Conservation (phyloP, 1,284 basidiomycete species). For the Trichosporon sp. region DNA sequence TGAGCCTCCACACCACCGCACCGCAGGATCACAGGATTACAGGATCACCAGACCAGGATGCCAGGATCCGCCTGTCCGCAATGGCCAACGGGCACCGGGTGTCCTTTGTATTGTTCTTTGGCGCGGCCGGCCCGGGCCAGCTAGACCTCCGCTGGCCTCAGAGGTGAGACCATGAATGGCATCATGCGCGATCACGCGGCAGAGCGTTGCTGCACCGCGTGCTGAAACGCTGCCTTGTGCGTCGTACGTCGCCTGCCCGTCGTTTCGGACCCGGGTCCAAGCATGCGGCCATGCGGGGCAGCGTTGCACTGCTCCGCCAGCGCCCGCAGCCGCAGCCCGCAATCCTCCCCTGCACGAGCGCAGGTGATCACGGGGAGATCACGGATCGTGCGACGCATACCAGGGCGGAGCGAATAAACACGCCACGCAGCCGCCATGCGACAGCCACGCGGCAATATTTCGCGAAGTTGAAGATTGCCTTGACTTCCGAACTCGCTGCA, state of each 20-base stretch:
- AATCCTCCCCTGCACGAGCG: too few relatives aligned
- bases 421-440: background rate
- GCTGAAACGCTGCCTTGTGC: background rate
- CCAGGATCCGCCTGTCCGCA: too few relatives aligned
- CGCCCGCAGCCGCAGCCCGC: background rate
- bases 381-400: background rate
- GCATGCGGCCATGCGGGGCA: background rate
- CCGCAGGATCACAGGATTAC: background rate
- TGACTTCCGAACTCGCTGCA: background rate
- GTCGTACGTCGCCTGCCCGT: background rate
- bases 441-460: background rate
- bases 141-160: too few relatives aligned
- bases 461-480: background rate
- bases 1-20: background rate
- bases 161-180: background rate
- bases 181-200: background rate
- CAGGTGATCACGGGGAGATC: background rate
- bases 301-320: too few relatives aligned
- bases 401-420: background rate
- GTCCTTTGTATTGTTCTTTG: background rate
- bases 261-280: background rate
- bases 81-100: too few relatives aligned
- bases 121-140: too few relatives aligned
- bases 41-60: background rate
- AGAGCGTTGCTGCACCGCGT: background rate